These are phyloP conservation scores for Neobulgaria alba DNA, from an alignment of 2,329 filamentous ascomycete genomes.

Conservation along the genomic window DNA sequence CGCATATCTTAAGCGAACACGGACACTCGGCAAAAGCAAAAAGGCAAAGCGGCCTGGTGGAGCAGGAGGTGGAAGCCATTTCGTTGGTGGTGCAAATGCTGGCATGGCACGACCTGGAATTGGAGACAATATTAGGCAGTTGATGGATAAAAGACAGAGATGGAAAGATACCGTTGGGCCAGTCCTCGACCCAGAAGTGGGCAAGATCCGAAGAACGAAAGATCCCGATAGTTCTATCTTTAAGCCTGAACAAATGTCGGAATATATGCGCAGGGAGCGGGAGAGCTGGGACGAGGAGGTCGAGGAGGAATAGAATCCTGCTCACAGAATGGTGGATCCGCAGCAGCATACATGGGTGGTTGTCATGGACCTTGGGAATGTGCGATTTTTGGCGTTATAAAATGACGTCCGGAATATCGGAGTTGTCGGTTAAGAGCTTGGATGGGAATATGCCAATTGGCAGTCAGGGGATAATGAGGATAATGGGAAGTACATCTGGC, in stretches of 20 bases:
- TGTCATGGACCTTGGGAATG: too few relatives aligned
- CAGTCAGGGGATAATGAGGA: too few relatives aligned
- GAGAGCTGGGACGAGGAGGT: slow-evolving; percentile 65
- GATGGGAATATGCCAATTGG: too few relatives aligned
- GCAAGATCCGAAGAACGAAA: slow-evolving; percentile 54
- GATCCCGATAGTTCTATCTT: slow-evolving; percentile 67
- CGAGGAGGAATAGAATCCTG: slow-evolving; percentile 28
- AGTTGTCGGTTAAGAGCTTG: too few relatives aligned
- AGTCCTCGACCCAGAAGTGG: slow-evolving; percentile 70
- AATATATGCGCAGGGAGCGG: slow-evolving; percentile 70
- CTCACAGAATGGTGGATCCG: too few relatives aligned
- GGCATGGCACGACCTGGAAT: slow-evolving; percentile 69
- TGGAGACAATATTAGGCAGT: slow-evolving; percentile 78
- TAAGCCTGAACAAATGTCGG: slow-evolving; percentile 61
- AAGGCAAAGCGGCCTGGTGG: slow-evolving; percentile 77
- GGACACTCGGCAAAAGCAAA: slow-evolving; percentile 88
- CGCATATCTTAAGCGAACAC: slow-evolving; percentile 90
- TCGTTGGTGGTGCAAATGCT: slow-evolving; percentile 45
- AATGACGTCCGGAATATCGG: too few relatives aligned
- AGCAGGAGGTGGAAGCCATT: slow-evolving; percentile 61
- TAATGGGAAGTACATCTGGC: too few relatives aligned
- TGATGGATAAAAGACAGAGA: slow-evolving; percentile 83
- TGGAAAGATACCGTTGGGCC: slow-evolving; percentile 90
- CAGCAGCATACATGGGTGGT: too few relatives aligned
- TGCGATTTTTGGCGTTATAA: too few relatives aligned